Base-by-base conservation (phyloP, 192 early-diverging fungal genomes). In the Backusella australiensis region DNA sequence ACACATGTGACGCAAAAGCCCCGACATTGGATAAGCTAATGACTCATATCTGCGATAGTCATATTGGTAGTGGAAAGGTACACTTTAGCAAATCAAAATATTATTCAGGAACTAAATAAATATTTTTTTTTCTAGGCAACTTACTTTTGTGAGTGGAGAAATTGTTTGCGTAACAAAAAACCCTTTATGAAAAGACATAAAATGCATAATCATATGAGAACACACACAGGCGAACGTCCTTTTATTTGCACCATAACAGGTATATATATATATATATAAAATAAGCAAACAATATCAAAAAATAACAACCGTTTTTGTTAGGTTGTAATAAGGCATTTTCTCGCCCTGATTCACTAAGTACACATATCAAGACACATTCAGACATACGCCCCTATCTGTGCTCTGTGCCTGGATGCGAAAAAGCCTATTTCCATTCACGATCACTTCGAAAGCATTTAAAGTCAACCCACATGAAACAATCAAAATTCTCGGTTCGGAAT, bases 191-290 rank as follows among this genome's bases (percentile, higher is more conserved):
- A 91, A 77, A 83, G 89, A 34, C 90, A 91, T 65, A 91, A 92
- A 68, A 83, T 92, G 70, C 86, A 86, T 49, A 91, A 91, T 68
- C 92, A 93, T 70, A 85, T 91, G 77, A 85, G 92, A 6, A 91
- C 88, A 0, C 91, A 93, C 69, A 93, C 90, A 6, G 92, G 92
- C 46, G 92, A 93, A 77, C 83, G 88, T 66, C 92, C 92, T 8
- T 92, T 91, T 82, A 78, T 85, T 44, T 93, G 92, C 73, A 80
- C 80, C 8, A 83, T 88, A 5, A 80, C 83, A 3, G 75, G 75
- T 77, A 70, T 32, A 32, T 32, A 32, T 32, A 67, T 32, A 67
- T 7, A 29, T 19, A 14, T 23, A 3, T 2, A 38, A 9, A 1
- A 41, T n/a, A 42, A 71, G 3, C 32, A 8, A 34, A 68, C 7